A percentile compares a stretch with the other conserved stretches of the same genome.
Conservation (phyloP, 75 land plant species). For the Isoetes taiwanensis region DNA sequence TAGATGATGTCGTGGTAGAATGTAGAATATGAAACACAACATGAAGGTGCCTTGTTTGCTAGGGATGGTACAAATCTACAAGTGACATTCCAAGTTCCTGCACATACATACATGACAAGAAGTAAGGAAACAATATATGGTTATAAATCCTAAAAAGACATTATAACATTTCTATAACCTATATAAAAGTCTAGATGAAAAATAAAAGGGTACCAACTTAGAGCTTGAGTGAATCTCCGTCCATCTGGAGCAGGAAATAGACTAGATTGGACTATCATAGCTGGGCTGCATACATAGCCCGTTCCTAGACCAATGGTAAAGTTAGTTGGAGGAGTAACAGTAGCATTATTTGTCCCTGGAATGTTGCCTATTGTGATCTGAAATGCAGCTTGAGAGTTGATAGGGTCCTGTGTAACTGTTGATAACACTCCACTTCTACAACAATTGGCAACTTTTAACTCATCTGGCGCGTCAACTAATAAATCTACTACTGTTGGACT, state of each 20-base stretch:
- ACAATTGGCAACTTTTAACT: too few species aligned
- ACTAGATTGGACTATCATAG: not conserved
- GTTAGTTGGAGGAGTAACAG: not conserved
- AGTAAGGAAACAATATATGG: too few species aligned
- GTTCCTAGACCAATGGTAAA: not conserved
- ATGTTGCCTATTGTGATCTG: not conserved
- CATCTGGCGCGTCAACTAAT: conserved; percentile 15
- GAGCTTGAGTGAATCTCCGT: not conserved
- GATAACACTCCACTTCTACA: not conserved
- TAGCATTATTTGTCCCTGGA: not conserved
- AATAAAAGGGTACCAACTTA: not conserved
- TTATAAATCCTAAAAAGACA: too few species aligned
- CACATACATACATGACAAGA: too few species aligned
- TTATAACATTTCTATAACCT: too few species aligned
- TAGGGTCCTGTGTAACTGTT: not conserved
- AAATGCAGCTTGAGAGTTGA: not conserved
- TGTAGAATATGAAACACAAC: conserved; percentile 5
- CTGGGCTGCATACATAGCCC: not conserved
- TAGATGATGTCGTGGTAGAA: not conserved
- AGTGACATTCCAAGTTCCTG: conserved; percentile 6
- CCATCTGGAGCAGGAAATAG: not conserved
- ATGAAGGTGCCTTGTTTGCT: not conserved
- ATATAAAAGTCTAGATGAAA: too few species aligned
- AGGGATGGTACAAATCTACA: not conserved
- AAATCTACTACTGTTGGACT: conserved; percentile 37